Evolutionary conservation across 345 rosid species (phyloP), one percentile per base, ranked within the genome.

Genomic region (Arabis alpina): DNA sequence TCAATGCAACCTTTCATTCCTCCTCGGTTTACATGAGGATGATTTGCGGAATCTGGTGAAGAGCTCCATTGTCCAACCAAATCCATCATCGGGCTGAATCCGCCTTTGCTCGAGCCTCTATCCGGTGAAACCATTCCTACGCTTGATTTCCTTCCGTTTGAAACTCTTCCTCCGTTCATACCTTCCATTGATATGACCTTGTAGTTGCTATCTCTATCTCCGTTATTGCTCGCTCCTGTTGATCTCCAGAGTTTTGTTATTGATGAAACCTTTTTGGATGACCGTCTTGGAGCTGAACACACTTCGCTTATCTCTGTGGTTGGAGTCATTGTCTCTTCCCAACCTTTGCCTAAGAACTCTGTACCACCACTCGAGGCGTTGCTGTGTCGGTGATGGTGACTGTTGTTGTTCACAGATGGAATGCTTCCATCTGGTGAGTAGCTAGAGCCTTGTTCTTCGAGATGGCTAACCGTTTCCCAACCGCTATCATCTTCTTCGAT

Each of bases 1-100:
- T 95, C 99, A 30, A 95, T 92, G 87, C 99, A 92, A 32, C 99
- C 98, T 76, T 92, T 95, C 96, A 87, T 88, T 48, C 97, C 79
- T 68, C 74, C 97, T 57, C 86, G 78, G 25, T 81, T 80, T 56
- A 91, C 71, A 71, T 84, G 91, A 55, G 86, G 86, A 73, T 94
- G 93, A 75, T 86, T 83, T 53, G 83, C 86, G 0, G 86, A 79
- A 42, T 95, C 98, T 0, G 97, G 96, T 43, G 79, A 74, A 12
- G 73, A 88, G 73, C 91, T 90, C 97, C 98, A 92, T 32, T 88
- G 91, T 62, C 81, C 96, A 28, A 59, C 72, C 50, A 81, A 73
- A 64, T 90, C 93, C 4, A 81, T 75, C 93, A 10, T 71, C 4
- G 92, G 95, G 68, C 95, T 84, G 34, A 80, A 71, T 54, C 80